phyloP scores from a whole-genome alignment of 73 alveolate species.

The Breviolum minutum region DNA sequence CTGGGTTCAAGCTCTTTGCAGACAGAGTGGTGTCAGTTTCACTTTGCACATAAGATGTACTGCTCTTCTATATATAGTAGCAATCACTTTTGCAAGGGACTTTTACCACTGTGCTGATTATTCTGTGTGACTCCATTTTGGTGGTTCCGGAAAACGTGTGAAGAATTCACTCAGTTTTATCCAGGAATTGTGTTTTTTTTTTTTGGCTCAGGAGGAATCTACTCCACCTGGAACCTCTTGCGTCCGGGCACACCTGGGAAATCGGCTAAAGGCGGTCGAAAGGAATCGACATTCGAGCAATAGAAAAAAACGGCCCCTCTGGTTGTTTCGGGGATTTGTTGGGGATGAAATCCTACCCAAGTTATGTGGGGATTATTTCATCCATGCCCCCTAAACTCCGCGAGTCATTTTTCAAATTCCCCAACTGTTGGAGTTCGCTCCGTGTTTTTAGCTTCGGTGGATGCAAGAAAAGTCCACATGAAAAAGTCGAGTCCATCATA shows the following conservation, averaged over 20 bases:
- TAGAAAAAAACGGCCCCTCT: background rate
- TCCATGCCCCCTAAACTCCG: too few relatives aligned
- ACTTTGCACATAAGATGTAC: too few relatives aligned
- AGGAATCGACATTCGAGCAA: background rate
- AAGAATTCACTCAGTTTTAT: too few relatives aligned
- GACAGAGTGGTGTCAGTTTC: too few relatives aligned
- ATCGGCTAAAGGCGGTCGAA: background rate
- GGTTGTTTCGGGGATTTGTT: background rate
- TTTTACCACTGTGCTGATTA: background rate
- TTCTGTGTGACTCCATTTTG: background rate
- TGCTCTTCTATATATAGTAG: background rate
- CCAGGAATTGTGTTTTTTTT: background rate
- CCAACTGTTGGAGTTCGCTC: too few relatives aligned
- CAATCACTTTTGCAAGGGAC: background rate
- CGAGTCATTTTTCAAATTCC: too few relatives aligned
- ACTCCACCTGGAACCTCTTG: constrained; percentile 43
- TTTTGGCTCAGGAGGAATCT: constrained; percentile 11
- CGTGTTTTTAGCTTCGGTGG: too few relatives aligned
- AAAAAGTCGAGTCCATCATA: too few relatives aligned
- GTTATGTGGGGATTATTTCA: too few relatives aligned
- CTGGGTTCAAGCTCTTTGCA: too few relatives aligned
- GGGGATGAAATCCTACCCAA: background rate
- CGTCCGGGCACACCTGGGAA: background rate
- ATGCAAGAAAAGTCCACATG: too few relatives aligned
- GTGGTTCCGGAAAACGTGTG: background rate